Evolutionary conservation across 2,329 filamentous ascomycete genomes (phyloP).

Genomic region (Ophiostoma quercus): DNA sequence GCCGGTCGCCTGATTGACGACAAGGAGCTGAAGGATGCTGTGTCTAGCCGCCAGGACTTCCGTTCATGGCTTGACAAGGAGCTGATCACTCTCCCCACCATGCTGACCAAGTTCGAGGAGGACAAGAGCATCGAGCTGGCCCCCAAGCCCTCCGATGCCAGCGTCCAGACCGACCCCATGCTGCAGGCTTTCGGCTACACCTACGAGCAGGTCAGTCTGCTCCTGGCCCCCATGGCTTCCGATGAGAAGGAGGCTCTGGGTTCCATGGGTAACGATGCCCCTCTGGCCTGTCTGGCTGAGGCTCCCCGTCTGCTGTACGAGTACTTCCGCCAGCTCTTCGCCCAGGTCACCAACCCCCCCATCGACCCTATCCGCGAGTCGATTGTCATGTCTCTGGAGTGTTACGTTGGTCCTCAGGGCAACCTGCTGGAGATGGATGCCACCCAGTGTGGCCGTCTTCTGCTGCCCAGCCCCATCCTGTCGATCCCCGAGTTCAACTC

Average conservation of each 20-base stretch:
- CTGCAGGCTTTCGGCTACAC: slow-evolving; percentile 89
- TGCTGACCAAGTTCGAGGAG: slow-evolving; percentile 59
- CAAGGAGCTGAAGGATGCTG: slow-evolving; percentile 80
- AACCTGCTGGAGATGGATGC: slow-evolving; percentile 92
- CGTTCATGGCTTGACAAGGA: slow-evolving; percentile 80
- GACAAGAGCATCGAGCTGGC: slow-evolving; percentile 56
- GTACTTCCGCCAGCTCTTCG: slow-evolving; percentile 96
- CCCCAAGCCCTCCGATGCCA: slow-evolving; percentile 60
- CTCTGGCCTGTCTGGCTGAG: slow-evolving; percentile 83
- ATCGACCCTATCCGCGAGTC: slow-evolving; percentile 97
- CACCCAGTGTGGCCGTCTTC: slow-evolving; percentile 78
- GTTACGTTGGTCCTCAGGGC: slow-evolving; percentile 92
- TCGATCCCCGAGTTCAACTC: slow-evolving; percentile 89
- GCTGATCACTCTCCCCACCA: slow-evolving; percentile 72
- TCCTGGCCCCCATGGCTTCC: slow-evolving; percentile 91
- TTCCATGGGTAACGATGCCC: slow-evolving; percentile 96
- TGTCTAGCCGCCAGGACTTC: slow-evolving; percentile 84
- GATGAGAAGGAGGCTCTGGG: slow-evolving; percentile 96
- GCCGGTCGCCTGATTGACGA: slow-evolving; percentile 90
- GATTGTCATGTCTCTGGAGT: slow-evolving; percentile 96
- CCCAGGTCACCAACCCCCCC: slow-evolving; percentile 94
- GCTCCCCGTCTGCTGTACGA: slow-evolving; percentile 86
- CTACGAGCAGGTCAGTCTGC: slow-evolving; percentile 86
- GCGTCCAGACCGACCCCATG: slow-evolving; percentile 76
- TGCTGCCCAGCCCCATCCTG: slow-evolving; percentile 82